These are phyloP conservation scores for Rubia balearica DNA, from an alignment of 305 asterid species.

Conservation along the genomic window DNA sequence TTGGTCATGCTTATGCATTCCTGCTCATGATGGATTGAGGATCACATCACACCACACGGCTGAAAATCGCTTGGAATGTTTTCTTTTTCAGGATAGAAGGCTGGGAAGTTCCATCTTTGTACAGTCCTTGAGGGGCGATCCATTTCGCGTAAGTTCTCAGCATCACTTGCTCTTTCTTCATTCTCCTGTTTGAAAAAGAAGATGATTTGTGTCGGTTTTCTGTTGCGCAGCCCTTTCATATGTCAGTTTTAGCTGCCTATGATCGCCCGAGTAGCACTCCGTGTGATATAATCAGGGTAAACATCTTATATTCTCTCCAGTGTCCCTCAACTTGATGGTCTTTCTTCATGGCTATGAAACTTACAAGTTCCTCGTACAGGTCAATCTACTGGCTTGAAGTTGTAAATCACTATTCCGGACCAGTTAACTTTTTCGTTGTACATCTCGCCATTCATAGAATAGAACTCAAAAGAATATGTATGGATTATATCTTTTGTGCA, in stretches of 20 bases:
- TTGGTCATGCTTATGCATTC: neutral
- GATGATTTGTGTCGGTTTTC: constrained; percentile 6
- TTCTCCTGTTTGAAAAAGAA: neutral
- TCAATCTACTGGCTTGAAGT: constrained; percentile 25
- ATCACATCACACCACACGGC: too few species aligned
- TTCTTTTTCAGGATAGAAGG: constrained; percentile 32
- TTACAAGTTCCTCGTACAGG: constrained; percentile 13
- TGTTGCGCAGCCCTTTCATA: constrained; percentile 56
- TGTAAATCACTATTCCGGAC: constrained; percentile 11
- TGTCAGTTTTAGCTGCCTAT: constrained; percentile 61
- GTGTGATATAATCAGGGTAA: constrained; percentile 54
- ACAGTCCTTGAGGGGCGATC: constrained; percentile 82
- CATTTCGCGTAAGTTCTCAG: constrained; percentile 57
- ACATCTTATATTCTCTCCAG: neutral
- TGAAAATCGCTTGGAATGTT: neutral
- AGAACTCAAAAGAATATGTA: neutral
- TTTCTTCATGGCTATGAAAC: neutral
- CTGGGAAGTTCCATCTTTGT: constrained; percentile 48
- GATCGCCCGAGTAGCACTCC: constrained; percentile 33
- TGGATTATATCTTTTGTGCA: neutral
- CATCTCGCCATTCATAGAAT: neutral
- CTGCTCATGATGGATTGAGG: neutral
- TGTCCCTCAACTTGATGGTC: neutral
- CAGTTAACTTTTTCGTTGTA: neutral
- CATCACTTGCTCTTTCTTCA: neutral